Evolutionary conservation across 208 protist species (phyloP), one percentile per base, ranked within the genome.

Genomic region (Trypanosoma grayi): DNA sequence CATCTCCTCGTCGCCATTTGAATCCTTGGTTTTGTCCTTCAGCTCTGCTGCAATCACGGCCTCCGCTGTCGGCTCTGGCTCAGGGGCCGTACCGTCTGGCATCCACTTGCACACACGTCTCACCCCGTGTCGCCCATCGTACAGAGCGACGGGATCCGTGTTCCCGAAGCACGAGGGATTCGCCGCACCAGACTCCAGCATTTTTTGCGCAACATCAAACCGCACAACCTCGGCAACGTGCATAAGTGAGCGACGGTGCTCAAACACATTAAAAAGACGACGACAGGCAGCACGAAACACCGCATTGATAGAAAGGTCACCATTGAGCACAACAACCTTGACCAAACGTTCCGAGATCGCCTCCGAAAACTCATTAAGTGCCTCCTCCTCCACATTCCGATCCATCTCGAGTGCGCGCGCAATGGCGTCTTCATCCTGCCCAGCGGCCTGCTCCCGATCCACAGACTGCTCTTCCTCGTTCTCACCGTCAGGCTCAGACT

Each of bases 211-310:
- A 33, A 73, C 61, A 13, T 90, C 87, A 56, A 79, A 88, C 0
- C 59, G 31, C 20, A 89, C 40, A 50, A 96, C 79, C 63, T 92
- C 72, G 10, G 79, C 69, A 5, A 77, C 59, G 50, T 84, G 81
- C 31, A 94, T 84, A 63, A 96, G 70, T 39, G 90, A 96, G 20
- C 76, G 76, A 24, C 90, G 87, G 54, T 92, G 47, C 33, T 70
- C 66, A 16, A 96, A 66, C 25, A 83, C 75, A 10, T 60, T 76
- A 22, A 65, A 63, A 6, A 93, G 79, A 25, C 62, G 50, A 20
- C 77, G 70, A 16, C 70, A 46, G 0, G 77, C 78, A 25, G 66
- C 66, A 14, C 75, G 83, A 46, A 75, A 73, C 31, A 92, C 77
- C 20, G 84, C 81, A 48, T 77, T 79, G 28, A 54, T 48, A 27